Evolutionary conservation across 1,284 basidiomycete genomes (phyloP), one percentile per base, ranked within the genome.

Genomic region (Cerrena zonata): DNA sequence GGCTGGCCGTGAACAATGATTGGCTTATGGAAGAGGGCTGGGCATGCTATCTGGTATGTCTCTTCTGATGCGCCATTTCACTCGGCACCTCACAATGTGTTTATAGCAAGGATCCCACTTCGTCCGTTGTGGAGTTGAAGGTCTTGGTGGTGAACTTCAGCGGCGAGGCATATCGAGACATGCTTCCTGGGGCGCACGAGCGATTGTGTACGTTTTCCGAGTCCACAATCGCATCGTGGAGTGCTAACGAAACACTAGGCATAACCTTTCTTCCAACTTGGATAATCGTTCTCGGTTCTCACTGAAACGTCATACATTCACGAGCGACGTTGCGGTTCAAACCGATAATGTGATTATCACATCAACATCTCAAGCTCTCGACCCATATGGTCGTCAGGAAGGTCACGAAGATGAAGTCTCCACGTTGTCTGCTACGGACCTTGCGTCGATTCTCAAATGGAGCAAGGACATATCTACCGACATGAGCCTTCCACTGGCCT

Each of bases 391-490:
- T 47, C 60, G 61, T n/a, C 40, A 50, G 13, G 72, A 67, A 47
- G 69, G 66, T 4, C 77, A 79, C 36, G 80, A 81, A 56, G 79
- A 82, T 53, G 65, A 66, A 15, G 65, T 68, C 5, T 73, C 76
- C 2, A 74, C 71, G 13, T 61, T 85, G 39, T 73, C 72, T 47
- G 80, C 80, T 19, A 69, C 76, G 40, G 81, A 84, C 59, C 66
- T 84, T 19, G 78, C 77, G 37, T 78, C 79, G 0, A 84, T 84
- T 45, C 69, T 84, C 36, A 82, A 79, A 55, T 85, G 82, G 79
- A 84, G 81, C 58, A 81, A 82, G 61, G 82, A 84, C 51, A 85
- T 87, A 19, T 84, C 83, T 0, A 78, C 80, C 37, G 82, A 86
- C 61, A 84, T 86, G 43, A 84, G 84, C 57, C 63, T 87, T n/a